Evolutionary conservation across 768 basidiomycete genomes (phyloP), one percentile per base, ranked within the genome.

Genomic region (Hypholoma sublateritium): DNA sequence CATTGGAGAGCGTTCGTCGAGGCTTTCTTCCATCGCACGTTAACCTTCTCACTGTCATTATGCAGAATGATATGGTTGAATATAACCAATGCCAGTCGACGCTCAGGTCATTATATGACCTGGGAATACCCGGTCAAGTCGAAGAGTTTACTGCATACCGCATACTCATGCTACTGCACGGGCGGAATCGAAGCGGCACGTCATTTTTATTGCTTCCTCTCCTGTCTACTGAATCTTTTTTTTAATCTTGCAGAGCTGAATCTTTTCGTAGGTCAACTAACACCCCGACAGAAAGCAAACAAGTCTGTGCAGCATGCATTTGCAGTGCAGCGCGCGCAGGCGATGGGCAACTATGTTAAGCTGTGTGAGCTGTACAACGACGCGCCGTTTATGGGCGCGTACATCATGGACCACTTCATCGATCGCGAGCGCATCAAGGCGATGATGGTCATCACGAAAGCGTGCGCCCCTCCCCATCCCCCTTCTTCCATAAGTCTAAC

Each of bases 401-500:
- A 98, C 72, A 94, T 99, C 67, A 97, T 99, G 93, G 97, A 98
- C 73, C 95, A 98, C 71, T 98, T 98, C 71, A 89, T 98, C 66
- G 85, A 87, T 66, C 83, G 97, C 65, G 97, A 98, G 75, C 78
- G 97, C 57, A 82, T 89, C 55, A 84, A 85, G 57, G 95, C 94
- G 1, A 70, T 99, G 59, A 84, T 93, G 68, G 85, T 90, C 62
- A 95, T 99, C 76, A 84, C 91, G 28, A 97, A 91, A 83, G 90
- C 92, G 97, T 98, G 64, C 67, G 95, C 82, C 1, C 11, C 14
- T 4, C 51, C 14, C 21, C 47, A 22, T 37, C 5, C 22, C 28
- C 21, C 19, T 54, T 42, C 58, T 36, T 48, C 39, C 6, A n/a
- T 43, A 16, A 34, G 19, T 7, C 21, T 39, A 54, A 28, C n/a